phyloP scores from a whole-genome alignment of 1,284 basidiomycete species.

The Melampsora larici-populina region DNA sequence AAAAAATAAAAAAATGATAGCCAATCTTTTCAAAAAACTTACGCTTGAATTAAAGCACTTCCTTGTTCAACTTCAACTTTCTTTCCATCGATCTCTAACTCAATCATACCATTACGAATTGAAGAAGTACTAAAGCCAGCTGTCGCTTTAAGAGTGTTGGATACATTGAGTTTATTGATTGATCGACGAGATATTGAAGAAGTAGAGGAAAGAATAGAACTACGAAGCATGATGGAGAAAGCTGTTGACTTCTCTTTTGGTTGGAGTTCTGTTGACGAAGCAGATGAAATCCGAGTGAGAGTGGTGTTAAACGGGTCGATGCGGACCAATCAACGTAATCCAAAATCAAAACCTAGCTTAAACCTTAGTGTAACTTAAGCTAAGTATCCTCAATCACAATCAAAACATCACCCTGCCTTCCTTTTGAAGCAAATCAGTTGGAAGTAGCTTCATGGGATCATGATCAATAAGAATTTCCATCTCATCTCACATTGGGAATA shows the following conservation, averaged over 20 bases:
- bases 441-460: too few relatives aligned
- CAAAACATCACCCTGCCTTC: too few relatives aligned
- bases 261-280: too few relatives aligned
- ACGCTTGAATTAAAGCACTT: slow-evolving; percentile 45
- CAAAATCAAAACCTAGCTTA: too few relatives aligned
- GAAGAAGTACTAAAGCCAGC: slow-evolving; percentile 40
- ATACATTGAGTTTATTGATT: background rate
- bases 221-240: background rate
- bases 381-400: too few relatives aligned
- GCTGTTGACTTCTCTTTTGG: background rate
- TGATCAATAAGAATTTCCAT: too few relatives aligned
- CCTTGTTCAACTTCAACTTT: slow-evolving; percentile 51
- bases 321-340: too few relatives aligned
- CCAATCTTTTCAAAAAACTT: background rate
- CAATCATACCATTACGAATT: slow-evolving; percentile 46
- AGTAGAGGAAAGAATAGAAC: background rate
- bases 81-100: slow-evolving; percentile 50
- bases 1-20: background rate
- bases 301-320: too few relatives aligned
- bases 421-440: too few relatives aligned
- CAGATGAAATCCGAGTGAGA: too few relatives aligned
- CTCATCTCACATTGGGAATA: too few relatives aligned
- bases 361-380: too few relatives aligned
- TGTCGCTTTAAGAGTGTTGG: background rate
- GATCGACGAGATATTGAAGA: background rate